Conservation (phyloP, 106 monocot species). For the Gastrodia elata region DNA sequence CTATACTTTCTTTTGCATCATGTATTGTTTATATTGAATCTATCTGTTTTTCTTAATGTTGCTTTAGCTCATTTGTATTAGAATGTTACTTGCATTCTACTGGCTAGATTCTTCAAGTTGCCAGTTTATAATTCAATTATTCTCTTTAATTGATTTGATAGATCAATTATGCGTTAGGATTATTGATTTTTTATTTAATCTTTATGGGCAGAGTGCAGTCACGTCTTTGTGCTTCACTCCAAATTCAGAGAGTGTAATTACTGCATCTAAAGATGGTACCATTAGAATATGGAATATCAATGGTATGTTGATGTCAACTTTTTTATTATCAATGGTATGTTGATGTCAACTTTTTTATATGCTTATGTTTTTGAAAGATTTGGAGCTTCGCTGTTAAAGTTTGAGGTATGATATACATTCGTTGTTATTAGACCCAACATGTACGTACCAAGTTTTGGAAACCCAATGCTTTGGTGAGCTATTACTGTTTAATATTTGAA, state of each 20-base stretch:
- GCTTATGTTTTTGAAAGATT: background rate
- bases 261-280: slow-evolving; percentile 93
- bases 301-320: slow-evolving; percentile 35
- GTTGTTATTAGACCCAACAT: background rate
- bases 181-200: slow-evolving; percentile 2
- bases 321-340: background rate
- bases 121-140: background rate
- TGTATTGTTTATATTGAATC: background rate
- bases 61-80: background rate
- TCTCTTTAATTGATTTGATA: background rate
- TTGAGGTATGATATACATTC: too few species aligned
- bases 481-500: background rate
- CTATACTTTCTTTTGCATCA: background rate
- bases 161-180: background rate
- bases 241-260: slow-evolving; percentile 83
- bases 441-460: background rate
- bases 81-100: background rate
- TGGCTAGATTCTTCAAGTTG: background rate
- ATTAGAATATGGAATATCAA: slow-evolving; percentile 96
- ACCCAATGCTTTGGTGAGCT: background rate
- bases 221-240: slow-evolving; percentile 80
- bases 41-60: background rate
- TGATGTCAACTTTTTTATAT: background rate
- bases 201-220: slow-evolving; percentile 74
- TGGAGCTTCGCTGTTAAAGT: background rate